Percentiles rank a stretch among this genome's conserved stretches.
Evolutionary conservation across 2,329 filamentous ascomycete genomes (phyloP).

Genomic region (Dactylellina sp.): DNA sequence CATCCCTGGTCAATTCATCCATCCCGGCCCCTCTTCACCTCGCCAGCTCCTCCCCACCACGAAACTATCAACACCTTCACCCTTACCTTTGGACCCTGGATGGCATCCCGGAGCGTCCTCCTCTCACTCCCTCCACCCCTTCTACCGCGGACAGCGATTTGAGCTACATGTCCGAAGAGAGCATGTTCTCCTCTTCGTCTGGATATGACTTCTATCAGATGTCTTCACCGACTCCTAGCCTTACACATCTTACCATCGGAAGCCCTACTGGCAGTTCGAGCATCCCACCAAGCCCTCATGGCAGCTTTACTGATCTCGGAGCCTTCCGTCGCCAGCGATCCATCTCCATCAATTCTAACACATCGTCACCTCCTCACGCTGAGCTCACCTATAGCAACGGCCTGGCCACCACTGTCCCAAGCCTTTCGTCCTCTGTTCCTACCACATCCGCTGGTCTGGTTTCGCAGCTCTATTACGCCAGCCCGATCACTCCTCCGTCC

Average conservation of each 20-base stretch:
- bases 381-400: constrained; percentile 55
- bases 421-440: constrained; percentile 35
- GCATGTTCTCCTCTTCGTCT: constrained; percentile 72
- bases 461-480: constrained; percentile 44
- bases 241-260: constrained; percentile 55
- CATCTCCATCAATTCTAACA: constrained; percentile 46
- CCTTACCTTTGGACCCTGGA: constrained; percentile 57
- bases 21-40: constrained; percentile 54
- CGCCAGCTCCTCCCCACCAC: constrained; percentile 53
- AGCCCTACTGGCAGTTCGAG: constrained; percentile 46
- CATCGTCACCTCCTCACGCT: constrained; percentile 47
- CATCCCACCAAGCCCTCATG: constrained; percentile 55
- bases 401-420: constrained; percentile 49
- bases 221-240: constrained; percentile 65
- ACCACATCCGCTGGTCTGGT: constrained; percentile 38
- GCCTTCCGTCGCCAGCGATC: constrained; percentile 55
- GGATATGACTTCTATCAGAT: constrained; percentile 73
- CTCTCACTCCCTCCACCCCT: constrained; percentile 51
- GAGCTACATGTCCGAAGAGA: constrained; percentile 61
- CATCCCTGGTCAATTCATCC: constrained; percentile 56
- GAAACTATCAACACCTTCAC: constrained; percentile 55
- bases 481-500: constrained; percentile 41
- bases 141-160: constrained; percentile 56
- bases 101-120: constrained; percentile 60
- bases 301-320: constrained; percentile 57